Evolutionary conservation across 1,139 yeast genomes (phyloP), one percentile per base, ranked within the genome.

Genomic region (Saccharomyces uvarum): DNA sequence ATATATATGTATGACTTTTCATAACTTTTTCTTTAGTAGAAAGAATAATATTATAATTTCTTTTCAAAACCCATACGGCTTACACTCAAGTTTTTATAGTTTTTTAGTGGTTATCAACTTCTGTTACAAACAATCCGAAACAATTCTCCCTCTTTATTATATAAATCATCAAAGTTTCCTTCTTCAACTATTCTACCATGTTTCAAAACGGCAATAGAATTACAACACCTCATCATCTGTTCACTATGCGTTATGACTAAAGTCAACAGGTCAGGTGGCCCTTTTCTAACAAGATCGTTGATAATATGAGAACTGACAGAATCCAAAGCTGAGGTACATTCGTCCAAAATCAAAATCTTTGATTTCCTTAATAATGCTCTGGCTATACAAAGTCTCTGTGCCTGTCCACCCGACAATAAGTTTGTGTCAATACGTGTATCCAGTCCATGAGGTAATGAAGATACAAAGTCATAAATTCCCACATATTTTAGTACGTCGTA

Each of bases 291-390:
- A 49, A 75, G 66, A 1, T 69, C 59, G n/a, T 63, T 61, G 1
- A 86, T 71, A 50, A 83, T 63, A 0, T 72, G 65, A 7, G 76
- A 66, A 60, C 80, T 83, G 32, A 75, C 77, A 0, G 84, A 76
- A 66, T 88, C 96, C 55, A 88, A 71, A 2, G 89, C 86, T 2
- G 95, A 82, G 0, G 96, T 87, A 58, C 89, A 85, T 65, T 88
- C 96, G 69, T 88, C 96, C 53, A 88, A 70, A 2, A 88, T 74
- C 54, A 88, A 70, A 4, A 88, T 69, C 51, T 76, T 75, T 0
- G 95, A 90, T 51, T 76, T 73, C 51, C 89, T 71, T 3, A 88
- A 61, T 21, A 88, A 59, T 0, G 95, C 90, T 57, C 96, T 77
- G 0, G 88, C 91, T 57, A 88, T 82, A 0, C 90, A 80, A 16